Conservation (phyloP, 352 stramenopile species). For the Phytophthora uliginosa region DNA sequence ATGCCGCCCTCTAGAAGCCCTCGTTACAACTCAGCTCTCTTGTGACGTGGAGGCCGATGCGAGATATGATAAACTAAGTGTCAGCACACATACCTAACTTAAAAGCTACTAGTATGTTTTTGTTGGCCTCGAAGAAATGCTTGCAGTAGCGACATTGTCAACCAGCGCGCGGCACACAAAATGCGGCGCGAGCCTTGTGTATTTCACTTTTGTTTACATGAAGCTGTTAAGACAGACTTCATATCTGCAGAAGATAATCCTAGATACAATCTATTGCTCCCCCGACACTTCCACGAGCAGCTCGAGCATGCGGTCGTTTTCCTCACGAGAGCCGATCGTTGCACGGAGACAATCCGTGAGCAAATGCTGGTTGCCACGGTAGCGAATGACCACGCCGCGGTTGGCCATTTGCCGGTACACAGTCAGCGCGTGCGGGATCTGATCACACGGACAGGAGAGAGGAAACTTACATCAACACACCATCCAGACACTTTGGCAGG, state of each 20-base stretch:
- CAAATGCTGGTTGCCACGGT: conserved; percentile 97
- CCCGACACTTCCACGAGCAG: conserved; percentile 77
- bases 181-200: background rate
- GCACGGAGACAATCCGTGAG: conserved; percentile 96
- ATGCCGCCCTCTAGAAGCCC: background rate
- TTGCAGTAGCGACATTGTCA: background rate
- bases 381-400: conserved; percentile 96
- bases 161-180: background rate
- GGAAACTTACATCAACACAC: background rate
- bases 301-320: conserved; percentile 96
- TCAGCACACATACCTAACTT: background rate
- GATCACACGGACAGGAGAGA: conserved; percentile 9
- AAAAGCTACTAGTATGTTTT: background rate
- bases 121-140: background rate
- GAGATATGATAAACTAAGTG: too few species aligned
- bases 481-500: background rate
- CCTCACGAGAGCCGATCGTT: conserved; percentile 94
- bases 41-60: background rate
- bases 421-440: conserved; percentile 90
- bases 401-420: conserved; percentile 97
- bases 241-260: background rate
- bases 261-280: conserved; percentile 45
- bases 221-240: conserved; percentile 2
- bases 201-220: background rate
- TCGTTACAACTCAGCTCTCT: background rate